Conservation (phyloP, 2,329 filamentous ascomycete genomes). For the Fusarium pseudoanthophilum region DNA sequence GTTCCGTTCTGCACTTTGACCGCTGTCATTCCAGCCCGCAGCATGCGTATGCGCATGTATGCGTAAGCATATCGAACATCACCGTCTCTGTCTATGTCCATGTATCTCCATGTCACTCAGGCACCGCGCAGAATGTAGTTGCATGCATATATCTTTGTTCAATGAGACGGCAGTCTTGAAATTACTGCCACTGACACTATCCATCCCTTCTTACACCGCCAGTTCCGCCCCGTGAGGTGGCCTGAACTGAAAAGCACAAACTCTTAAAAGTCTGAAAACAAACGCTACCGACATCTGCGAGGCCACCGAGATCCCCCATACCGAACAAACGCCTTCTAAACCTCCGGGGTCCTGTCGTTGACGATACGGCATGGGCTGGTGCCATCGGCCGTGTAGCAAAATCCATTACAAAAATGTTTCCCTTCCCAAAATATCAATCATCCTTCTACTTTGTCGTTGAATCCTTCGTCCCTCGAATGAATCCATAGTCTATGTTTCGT, state of each 20-base stretch:
- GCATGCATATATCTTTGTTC: constrained; percentile 14
- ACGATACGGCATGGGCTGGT: constrained; percentile 17
- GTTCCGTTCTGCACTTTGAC: not conserved
- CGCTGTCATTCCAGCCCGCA: constrained; percentile 1
- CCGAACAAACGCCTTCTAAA: constrained; percentile 14
- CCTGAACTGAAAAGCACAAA: constrained; percentile 26
- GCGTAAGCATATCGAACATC: not conserved
- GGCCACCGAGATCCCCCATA: constrained; percentile 10
- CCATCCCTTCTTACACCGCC: constrained; percentile 38
- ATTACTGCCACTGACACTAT: constrained; percentile 31
- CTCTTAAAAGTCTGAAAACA: constrained; percentile 22
- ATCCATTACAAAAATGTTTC: constrained; percentile 34
- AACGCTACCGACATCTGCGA: constrained; percentile 27
- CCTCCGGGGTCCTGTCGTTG: constrained; percentile 24
- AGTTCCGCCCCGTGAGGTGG: constrained; percentile 43
- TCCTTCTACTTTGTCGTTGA: constrained; percentile 33
- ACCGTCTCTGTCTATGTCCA: not conserved
- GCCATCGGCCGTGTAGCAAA: constrained; percentile 22
- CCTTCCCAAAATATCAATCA: constrained; percentile 19
- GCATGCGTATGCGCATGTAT: not conserved
- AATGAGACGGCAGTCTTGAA: constrained; percentile 29
- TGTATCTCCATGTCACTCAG: constrained; percentile 5
- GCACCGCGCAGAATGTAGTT: not conserved
- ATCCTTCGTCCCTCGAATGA: constrained; percentile 32
- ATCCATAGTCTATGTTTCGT: constrained; percentile 40